phyloP scores from a whole-genome alignment of 768 basidiomycete genomes.

The Amanita phalloides region DNA sequence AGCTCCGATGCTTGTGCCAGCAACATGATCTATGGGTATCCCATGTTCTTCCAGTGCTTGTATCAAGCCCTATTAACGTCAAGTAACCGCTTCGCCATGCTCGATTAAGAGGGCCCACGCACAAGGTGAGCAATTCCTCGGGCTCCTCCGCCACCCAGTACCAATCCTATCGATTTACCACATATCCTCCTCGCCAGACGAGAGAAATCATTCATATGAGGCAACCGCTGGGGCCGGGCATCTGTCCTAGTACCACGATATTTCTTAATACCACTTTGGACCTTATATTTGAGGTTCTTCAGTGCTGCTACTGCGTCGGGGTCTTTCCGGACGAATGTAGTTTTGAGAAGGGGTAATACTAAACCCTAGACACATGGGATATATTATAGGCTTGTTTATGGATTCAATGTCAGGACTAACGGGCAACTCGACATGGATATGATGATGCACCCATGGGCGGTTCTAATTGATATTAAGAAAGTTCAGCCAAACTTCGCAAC shows the following conservation, averaged over 20 bases:
- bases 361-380: constrained; percentile 43
- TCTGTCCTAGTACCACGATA: constrained; percentile 62
- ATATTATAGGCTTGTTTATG: constrained; percentile 4
- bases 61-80: constrained; percentile 65
- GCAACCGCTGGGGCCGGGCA: constrained; percentile 62
- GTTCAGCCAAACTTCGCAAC: not conserved
- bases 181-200: constrained; percentile 85
- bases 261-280: constrained; percentile 81
- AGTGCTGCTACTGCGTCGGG: constrained; percentile 83
- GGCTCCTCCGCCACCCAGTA: constrained; percentile 96
- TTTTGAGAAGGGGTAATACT: constrained; percentile 52
- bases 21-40: constrained; percentile 91
- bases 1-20: constrained; percentile 85
- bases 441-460: constrained; percentile 93
- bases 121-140: constrained; percentile 48
- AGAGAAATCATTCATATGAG: constrained; percentile 85
- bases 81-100: not conserved
- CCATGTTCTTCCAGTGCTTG: constrained; percentile 86
- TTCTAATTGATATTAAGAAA: constrained; percentile 35
- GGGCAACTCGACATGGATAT: constrained; percentile 88
- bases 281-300: constrained; percentile 87
- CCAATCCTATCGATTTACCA: constrained; percentile 87
- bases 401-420: constrained; percentile 27
- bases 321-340: constrained; percentile 52
- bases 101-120: constrained; percentile 6